Base-by-base conservation (phyloP, 768 basidiomycete genomes). In the Tulasnella sp. region DNA sequence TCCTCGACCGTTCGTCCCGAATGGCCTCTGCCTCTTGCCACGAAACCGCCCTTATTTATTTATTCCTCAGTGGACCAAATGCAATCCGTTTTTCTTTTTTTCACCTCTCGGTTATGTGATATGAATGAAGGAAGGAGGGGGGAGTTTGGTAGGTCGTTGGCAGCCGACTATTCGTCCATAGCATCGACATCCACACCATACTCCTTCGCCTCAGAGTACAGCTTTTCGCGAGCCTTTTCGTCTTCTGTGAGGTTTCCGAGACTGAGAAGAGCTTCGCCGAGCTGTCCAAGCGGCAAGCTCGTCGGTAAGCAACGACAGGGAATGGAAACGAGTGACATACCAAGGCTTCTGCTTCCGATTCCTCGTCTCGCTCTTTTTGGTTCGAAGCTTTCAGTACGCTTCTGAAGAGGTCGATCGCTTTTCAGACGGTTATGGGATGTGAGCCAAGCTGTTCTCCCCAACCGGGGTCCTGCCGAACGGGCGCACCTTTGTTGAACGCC, bases 231-330 rank as follows among this genome's bases (percentile, higher is more conserved):
- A 79, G 85, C 83, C 57, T 80, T 81, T 81, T 84, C 85, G 80
- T 90, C 88, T 77, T 82, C 81, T 3, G 89, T 90, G 51, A 91
- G 81, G 81, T 90, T 91, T 39, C 89, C 90, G 26, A 91, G 85
- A 55, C 89, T 88, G 61, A 91, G 78, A 18, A 91, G 83, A 32
- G 89, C 89, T 82, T 91, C 90, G 0, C 86, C 87, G 15, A 90
- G 84, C 81, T 88, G 82, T 20, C 80, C 76, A 39, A n/a, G 40
- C 13, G 5, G 61, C 29, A 74, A n/a, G 40, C 37, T 20, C 20
- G 71, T 26, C 26, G 55, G 6, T 13, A 16, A 13, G 11, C 23
- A 51, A n/a, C 23, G 5, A n/a, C 51, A 5, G 23, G 35, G 10
- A 39, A 35, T 5, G 74, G 23, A 20, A 80, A 42, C 26, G 39